Evolutionary conservation across 2,329 filamentous ascomycete species (phyloP).

Genomic region (Penicillium hesseltinei): DNA sequence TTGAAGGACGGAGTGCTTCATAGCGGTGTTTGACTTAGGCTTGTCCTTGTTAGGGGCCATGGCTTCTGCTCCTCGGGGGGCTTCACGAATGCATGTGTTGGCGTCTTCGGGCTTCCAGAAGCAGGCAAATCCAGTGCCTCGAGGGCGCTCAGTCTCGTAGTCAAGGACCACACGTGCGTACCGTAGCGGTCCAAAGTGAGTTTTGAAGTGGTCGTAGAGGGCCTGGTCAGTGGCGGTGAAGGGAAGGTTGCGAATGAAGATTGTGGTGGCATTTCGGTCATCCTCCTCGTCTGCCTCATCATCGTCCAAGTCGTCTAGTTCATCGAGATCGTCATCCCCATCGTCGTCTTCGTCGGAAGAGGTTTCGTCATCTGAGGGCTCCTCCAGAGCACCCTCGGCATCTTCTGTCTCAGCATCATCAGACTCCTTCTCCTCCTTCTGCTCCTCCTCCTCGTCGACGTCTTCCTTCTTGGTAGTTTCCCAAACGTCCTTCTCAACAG

Average conservation of each 20-base stretch:
- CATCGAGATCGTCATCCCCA: constrained; percentile 46
- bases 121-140: constrained; percentile 92
- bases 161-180: constrained; percentile 93
- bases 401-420: constrained; percentile 57
- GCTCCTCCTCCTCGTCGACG: constrained; percentile 18
- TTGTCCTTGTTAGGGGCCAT: constrained; percentile 44
- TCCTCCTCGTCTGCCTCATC: constrained; percentile 49
- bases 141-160: constrained; percentile 76
- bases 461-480: constrained; percentile 59
- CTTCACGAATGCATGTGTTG: constrained; percentile 69
- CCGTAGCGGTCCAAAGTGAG: constrained; percentile 79
- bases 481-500: constrained; percentile 88
- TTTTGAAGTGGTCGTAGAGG: constrained; percentile 75
- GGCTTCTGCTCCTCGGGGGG: constrained; percentile 57
- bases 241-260: constrained; percentile 93
- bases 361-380: constrained; percentile 35
- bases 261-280: constrained; percentile 64
- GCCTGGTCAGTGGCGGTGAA: constrained; percentile 82
- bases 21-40: constrained; percentile 42
- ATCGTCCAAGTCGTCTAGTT: constrained; percentile 43
- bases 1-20: constrained; percentile 80
- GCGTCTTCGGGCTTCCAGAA: constrained; percentile 78
- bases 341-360: constrained; percentile 40
- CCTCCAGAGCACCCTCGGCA: constrained; percentile 51
- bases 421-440: constrained; percentile 24